Evolutionary conservation across 2,329 filamentous ascomycete genomes (phyloP), one percentile per base, ranked within the genome.

Genomic region (Trichothecium roseum): DNA sequence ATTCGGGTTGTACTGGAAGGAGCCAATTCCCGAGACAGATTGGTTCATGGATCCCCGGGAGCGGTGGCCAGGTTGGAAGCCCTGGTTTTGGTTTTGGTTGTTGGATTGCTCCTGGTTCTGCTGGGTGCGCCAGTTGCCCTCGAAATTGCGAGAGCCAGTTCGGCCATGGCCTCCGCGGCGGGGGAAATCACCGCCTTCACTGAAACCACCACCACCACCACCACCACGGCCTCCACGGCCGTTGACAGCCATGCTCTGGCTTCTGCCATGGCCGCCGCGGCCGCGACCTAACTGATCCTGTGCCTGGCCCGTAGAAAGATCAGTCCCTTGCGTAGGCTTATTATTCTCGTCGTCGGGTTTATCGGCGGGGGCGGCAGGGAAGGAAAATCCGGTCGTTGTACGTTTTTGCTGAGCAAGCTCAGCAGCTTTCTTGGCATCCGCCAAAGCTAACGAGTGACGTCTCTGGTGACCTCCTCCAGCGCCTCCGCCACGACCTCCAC

Each of bases 371-470:
- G 73, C 68, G 43, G 80, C 71, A 32, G 91, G 89, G 56, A 98
- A 98, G 56, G 94, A 88, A 62, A 96, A 98, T 39, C 80, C 87
- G 43, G 84, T 87, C 42, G 88, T 87, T 37, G 89, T 94, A 59
- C 88, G 75, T 66, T 95, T 95, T 68, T 94, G 89, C 63, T 98
- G 91, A 33, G 91, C 91, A 44, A 94, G 64, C 59, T 98, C 91
- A 38, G 91, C 91, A 32, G 91, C 91, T 66, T 95, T 96, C 65
- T 94, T 96, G 34, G 91, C 91, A 60, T 98, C 91, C 27, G 88
- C 85, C 44, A 98, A 68, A 43, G 88, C 91, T 44, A 98, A 70
- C 15, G 91, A 98, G 63, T 98, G 91, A 60, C 91, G 81, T 54
- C 91, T 79, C 59, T 93, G 83, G 56, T 98, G 91, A 42, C 89